phyloP scores from a whole-genome alignment of 345 rosid species.

The Kernera saxatilis region DNA sequence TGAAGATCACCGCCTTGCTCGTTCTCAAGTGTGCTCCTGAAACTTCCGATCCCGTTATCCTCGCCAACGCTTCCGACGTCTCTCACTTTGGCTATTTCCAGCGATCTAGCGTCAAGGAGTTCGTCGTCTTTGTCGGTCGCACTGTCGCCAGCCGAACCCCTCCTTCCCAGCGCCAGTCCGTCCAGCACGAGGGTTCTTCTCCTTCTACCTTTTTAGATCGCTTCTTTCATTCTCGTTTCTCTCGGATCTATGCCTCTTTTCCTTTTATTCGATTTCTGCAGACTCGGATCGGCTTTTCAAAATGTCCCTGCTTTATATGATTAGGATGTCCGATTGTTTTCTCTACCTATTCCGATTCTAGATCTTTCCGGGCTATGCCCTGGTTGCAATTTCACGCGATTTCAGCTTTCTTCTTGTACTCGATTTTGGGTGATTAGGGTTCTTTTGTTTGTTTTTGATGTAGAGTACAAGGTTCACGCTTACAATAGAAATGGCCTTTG shows the following conservation, averaged over 20 bases:
- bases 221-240: not conserved
- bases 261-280: not conserved
- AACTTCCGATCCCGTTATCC: constrained; percentile 46
- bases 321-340: not conserved
- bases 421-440: constrained; percentile 21
- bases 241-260: not conserved
- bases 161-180: constrained; percentile 85
- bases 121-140: constrained; percentile 77
- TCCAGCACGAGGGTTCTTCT: constrained; percentile 75
- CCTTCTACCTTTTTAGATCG: not conserved
- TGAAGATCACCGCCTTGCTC: constrained; percentile 92
- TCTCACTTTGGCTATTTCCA: constrained; percentile 91
- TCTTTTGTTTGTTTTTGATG: not conserved
- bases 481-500: constrained; percentile 90
- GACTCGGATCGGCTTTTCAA: constrained; percentile 10
- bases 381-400: not conserved
- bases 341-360: not conserved
- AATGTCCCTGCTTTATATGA: not conserved
- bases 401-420: not conserved
- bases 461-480: constrained; percentile 92
- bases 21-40: constrained; percentile 68
- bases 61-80: constrained; percentile 70
- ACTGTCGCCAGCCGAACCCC: constrained; percentile 91
- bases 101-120: constrained; percentile 80
- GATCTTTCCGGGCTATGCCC: not conserved